phyloP scores from a whole-genome alignment of 352 stramenopile species.

The Globisporangium cystogenes region DNA sequence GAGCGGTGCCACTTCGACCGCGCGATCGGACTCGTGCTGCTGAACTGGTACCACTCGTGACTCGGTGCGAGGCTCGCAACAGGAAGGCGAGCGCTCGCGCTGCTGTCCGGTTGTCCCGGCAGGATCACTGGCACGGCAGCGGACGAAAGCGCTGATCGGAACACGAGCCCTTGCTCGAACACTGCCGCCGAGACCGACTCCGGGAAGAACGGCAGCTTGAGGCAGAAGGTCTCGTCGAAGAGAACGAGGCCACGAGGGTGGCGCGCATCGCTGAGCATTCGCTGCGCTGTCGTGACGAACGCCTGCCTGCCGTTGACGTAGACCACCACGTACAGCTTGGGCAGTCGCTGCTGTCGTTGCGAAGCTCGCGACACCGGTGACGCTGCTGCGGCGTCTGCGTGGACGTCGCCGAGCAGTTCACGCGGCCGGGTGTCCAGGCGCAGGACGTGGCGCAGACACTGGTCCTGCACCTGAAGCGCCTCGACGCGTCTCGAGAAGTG shows the following conservation, averaged over 20 bases:
- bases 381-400: neutral
- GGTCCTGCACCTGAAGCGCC: slow-evolving; percentile 25
- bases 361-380: neutral
- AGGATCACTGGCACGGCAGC: slow-evolving; percentile 41
- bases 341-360: neutral
- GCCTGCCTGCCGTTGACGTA: slow-evolving; percentile 38
- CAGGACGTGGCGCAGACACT: slow-evolving; percentile 24
- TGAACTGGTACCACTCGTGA: slow-evolving; percentile 78
- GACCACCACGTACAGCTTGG: slow-evolving; percentile 29
- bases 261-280: neutral
- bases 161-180: slow-evolving; percentile 32
- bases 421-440: slow-evolving; percentile 4
- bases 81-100: slow-evolving; percentile 12
- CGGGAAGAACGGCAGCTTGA: slow-evolving; percentile 48
- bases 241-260: slow-evolving; percentile 23
- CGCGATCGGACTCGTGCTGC: slow-evolving; percentile 31
- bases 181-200: slow-evolving; percentile 37
- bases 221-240: slow-evolving; percentile 39
- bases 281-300: slow-evolving; percentile 20
- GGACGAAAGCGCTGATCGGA: slow-evolving; percentile 41
- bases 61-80: slow-evolving; percentile 41
- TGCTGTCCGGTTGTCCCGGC: slow-evolving; percentile 22
- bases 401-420: neutral
- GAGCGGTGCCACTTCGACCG: slow-evolving; percentile 43
- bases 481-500: slow-evolving; percentile 26